These are phyloP conservation scores for Euclidium syriacum DNA, from an alignment of 345 rosid species.

Conservation along the genomic window DNA sequence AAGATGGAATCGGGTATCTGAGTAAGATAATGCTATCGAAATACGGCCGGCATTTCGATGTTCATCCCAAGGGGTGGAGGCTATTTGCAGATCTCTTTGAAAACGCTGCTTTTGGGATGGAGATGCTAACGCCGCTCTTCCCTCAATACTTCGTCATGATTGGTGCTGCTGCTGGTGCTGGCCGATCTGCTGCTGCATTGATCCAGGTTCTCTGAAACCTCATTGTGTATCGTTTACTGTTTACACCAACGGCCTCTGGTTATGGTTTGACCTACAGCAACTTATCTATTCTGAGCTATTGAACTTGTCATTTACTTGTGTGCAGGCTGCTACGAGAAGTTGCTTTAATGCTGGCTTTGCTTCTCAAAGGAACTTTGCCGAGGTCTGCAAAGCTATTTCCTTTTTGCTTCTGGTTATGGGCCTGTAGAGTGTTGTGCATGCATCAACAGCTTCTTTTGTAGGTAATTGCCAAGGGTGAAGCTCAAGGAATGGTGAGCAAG, in stretches of 20 bases:
- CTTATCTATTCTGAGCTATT: not conserved
- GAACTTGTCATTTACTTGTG: not conserved
- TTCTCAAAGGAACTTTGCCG: slow-evolving; percentile 97
- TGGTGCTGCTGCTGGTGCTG: slow-evolving; percentile 94
- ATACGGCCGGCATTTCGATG: slow-evolving; percentile 93
- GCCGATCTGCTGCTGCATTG: slow-evolving; percentile 87
- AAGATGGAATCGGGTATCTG: slow-evolving; percentile 93
- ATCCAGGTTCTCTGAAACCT: slow-evolving; percentile 53
- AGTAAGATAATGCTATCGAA: slow-evolving; percentile 88
- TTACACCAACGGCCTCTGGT: not conserved
- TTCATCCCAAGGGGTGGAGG: slow-evolving; percentile 96
- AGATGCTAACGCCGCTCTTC: slow-evolving; percentile 87
- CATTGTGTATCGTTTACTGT: not conserved
- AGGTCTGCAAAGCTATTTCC: slow-evolving; percentile 41
- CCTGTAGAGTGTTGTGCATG: not conserved
- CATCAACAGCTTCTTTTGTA: slow-evolving; percentile 26
- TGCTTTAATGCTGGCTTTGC: slow-evolving; percentile 99
- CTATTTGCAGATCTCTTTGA: slow-evolving; percentile 94
- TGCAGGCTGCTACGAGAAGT: slow-evolving; percentile 89
- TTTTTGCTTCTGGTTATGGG: not conserved
- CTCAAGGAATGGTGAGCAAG: slow-evolving; percentile 99
- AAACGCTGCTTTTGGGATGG: slow-evolving; percentile 88
- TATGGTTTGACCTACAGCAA: not conserved
- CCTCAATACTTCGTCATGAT: slow-evolving; percentile 73
- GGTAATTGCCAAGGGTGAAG: slow-evolving; percentile 99